Conservation (phyloP, 1,284 basidiomycete species). For the Stereum hirsutum region DNA sequence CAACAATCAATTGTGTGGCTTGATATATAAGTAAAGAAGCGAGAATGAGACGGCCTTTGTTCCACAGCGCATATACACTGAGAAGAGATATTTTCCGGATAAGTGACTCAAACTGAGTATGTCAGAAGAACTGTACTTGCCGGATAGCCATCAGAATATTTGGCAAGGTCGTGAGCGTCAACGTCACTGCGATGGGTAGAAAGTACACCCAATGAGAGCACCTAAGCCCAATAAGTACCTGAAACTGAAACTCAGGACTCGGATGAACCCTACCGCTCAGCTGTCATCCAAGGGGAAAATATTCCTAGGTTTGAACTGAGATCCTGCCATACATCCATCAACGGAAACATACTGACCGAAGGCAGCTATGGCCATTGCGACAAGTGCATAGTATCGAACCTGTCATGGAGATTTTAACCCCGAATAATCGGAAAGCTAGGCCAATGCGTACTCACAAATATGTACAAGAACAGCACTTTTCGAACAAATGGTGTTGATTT, state of each 20-base stretch:
- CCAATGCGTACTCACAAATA: neutral
- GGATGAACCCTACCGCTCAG: neutral
- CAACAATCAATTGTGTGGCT: neutral
- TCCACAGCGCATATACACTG: constrained; percentile 1
- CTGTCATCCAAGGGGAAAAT: neutral
- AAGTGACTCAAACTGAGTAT: neutral
- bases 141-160: neutral
- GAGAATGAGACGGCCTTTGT: neutral
- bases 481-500: neutral
- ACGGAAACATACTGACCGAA: neutral
- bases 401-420: neutral
- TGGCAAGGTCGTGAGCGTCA: neutral
- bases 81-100: too few species aligned
- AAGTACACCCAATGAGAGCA: constrained; percentile 2
- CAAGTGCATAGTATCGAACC: neutral
- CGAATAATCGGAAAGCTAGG: neutral
- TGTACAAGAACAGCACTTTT: neutral
- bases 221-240: neutral
- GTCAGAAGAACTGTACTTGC: neutral
- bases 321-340: neutral
- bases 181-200: neutral
- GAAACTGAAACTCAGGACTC: neutral
- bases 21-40: neutral
- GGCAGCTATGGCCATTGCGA: neutral
- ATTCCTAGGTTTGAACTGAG: neutral